These are phyloP conservation scores for Hypoxylon crocopeplum DNA, from an alignment of 495 filamentous ascomycete species.

Conservation along the genomic window DNA sequence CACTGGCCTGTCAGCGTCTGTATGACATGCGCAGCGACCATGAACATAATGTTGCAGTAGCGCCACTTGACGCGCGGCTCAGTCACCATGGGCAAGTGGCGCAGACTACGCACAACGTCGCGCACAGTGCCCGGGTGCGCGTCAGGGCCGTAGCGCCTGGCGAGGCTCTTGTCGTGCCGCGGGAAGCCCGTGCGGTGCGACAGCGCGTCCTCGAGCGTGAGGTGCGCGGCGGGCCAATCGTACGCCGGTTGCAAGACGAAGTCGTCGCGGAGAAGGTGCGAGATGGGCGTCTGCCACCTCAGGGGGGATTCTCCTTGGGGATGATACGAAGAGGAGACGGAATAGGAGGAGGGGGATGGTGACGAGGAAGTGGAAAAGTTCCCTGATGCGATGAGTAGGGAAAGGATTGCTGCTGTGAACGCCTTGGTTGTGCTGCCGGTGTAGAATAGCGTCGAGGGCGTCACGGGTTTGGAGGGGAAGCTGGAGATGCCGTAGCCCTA, in stretches of 20 bases:
- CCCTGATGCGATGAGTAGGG: constrained; percentile 54
- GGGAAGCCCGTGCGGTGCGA: constrained; percentile 60
- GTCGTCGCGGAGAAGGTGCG: constrained; percentile 58
- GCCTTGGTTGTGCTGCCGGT: constrained; percentile 62
- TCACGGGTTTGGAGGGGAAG: constrained; percentile 50
- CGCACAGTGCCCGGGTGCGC: constrained; percentile 10
- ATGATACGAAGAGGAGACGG: background rate
- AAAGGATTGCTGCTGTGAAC: constrained; percentile 58
- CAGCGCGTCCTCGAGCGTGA: constrained; percentile 59
- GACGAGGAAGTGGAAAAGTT: constrained; percentile 14
- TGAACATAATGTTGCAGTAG: constrained; percentile 64
- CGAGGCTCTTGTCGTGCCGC: constrained; percentile 46
- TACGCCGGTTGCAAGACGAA: constrained; percentile 55
- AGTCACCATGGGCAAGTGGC: constrained; percentile 50
- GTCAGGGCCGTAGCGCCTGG: background rate
- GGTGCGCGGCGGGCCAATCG: constrained; percentile 51
- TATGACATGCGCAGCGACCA: constrained; percentile 50
- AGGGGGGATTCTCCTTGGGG: constrained; percentile 13
- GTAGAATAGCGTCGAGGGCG: constrained; percentile 48
- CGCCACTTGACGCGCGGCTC: constrained; percentile 51
- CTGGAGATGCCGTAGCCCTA: constrained; percentile 61
- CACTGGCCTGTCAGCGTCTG: constrained; percentile 49
- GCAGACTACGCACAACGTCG: constrained; percentile 47
- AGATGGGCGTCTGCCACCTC: constrained; percentile 58
- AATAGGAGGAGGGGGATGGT: background rate